Percentiles rank a stretch among this genome's conserved stretches.
phyloP scores from a whole-genome alignment of 139 green algal species.

The Chloropicon primus region DNA sequence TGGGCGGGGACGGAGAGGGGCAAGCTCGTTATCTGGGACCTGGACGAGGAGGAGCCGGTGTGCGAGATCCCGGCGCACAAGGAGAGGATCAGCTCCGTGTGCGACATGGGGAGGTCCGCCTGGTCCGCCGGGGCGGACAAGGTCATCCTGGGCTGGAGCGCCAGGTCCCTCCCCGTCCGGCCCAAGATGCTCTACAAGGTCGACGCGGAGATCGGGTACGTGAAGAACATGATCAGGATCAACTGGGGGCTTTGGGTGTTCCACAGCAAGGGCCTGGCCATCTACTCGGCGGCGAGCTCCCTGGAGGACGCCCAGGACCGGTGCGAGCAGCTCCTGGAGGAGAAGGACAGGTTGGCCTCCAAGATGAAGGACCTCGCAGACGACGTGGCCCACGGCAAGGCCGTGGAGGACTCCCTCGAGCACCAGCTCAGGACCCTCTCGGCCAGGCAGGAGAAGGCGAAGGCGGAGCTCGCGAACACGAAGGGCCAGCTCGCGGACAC shows the following conservation, averaged over 20 bases:
- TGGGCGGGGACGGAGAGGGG: neutral
- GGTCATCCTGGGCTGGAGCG: neutral
- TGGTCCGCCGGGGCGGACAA: neutral
- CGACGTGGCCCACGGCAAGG: neutral
- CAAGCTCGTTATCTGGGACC: neutral
- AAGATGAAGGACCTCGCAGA: neutral
- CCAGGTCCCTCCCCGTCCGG: neutral
- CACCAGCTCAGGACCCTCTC: neutral
- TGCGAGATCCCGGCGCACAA: neutral
- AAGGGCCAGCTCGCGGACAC: neutral
- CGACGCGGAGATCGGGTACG: neutral
- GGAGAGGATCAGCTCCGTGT: neutral
- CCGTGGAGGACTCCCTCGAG: neutral
- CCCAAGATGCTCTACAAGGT: neutral
- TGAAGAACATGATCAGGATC: neutral
- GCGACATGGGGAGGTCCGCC: neutral
- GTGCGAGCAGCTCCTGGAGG: neutral
- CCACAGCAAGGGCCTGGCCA: neutral
- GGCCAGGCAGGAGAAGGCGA: neutral
- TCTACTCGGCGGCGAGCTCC: neutral
- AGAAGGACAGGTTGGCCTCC: neutral
- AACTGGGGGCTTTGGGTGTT: neutral
- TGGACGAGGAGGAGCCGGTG: neutral
- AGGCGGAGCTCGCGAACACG: neutral
- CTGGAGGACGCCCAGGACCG: neutral